Percentiles rank a stretch among this genome's conserved stretches.
Evolutionary conservation across 805 yeast genomes (phyloP).

Genomic region (Ogataea kodamae): DNA sequence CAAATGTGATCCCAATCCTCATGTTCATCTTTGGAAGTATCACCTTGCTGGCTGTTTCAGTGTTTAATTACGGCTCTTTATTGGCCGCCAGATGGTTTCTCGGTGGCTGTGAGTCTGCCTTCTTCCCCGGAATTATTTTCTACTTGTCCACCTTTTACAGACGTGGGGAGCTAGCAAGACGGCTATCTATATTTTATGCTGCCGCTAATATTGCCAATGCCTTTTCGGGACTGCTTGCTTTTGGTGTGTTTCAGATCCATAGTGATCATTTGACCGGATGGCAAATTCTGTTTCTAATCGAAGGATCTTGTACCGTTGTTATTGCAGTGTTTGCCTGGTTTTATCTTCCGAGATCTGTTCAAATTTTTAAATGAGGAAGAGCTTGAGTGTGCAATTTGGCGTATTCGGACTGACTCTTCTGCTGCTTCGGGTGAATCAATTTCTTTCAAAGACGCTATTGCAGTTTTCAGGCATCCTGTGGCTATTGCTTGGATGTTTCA

Average conservation of each 20-base stretch:
- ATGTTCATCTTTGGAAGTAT: slow-evolving; percentile 45
- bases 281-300: slow-evolving; percentile 45
- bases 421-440: slow-evolving; percentile 1
- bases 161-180: slow-evolving; percentile 36
- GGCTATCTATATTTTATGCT: slow-evolving; percentile 37
- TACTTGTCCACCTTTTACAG: slow-evolving; percentile 38
- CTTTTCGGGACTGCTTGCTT: slow-evolving; percentile 37
- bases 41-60: slow-evolving; percentile 37
- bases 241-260: slow-evolving; percentile 38
- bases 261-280: slow-evolving; percentile 40
- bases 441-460: slow-evolving; percentile 4
- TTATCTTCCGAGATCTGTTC: slow-evolving; percentile 38
- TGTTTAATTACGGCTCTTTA: slow-evolving; percentile 37
- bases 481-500: slow-evolving; percentile 41
- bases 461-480: slow-evolving; percentile 43
- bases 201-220: slow-evolving; percentile 35
- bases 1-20: slow-evolving; percentile 41
- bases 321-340: slow-evolving; percentile 33
- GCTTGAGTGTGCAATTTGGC: slow-evolving; percentile 35
- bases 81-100: slow-evolving; percentile 37
- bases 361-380: slow-evolving; percentile 40
- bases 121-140: slow-evolving; percentile 39
- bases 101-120: slow-evolving; percentile 37
- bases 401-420: slow-evolving; percentile 40
- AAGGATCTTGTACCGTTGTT: slow-evolving; percentile 40